These are phyloP conservation scores for Sedum album DNA, from an alignment of 164 flowering plant species.

Conservation along the genomic window DNA sequence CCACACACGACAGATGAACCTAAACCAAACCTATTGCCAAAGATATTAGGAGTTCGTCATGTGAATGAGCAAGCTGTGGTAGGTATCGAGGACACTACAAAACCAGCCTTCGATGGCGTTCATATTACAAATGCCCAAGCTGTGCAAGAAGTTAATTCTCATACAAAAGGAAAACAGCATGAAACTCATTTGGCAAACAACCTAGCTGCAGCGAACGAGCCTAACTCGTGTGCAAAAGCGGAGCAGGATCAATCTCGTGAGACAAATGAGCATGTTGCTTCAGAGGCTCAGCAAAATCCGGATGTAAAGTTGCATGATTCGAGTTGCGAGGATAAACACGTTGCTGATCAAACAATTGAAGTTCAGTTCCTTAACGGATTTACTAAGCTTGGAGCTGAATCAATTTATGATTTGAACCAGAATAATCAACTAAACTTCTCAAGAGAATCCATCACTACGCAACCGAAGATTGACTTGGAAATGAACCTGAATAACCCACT, in stretches of 20 bases:
- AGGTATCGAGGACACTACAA: not conserved
- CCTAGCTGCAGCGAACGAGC: not conserved
- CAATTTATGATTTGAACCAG: not conserved
- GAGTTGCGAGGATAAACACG: not conserved
- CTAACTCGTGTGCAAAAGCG: not conserved
- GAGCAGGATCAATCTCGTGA: not conserved
- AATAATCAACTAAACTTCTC: not conserved
- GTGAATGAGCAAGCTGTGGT: not conserved
- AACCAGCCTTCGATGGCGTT: not conserved
- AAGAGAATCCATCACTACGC: not conserved
- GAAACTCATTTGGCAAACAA: not conserved
- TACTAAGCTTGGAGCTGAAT: not conserved
- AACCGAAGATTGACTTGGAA: not conserved
- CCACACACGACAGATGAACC: conserved; percentile 8
- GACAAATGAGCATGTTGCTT: not conserved
- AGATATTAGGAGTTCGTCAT: not conserved
- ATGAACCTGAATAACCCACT: not conserved
- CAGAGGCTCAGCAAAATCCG: not conserved
- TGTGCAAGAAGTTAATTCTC: not conserved
- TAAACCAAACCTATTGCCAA: not conserved
- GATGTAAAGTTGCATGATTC: not conserved
- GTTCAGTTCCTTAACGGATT: not conserved
- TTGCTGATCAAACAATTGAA: not conserved
- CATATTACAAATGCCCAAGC: not conserved
- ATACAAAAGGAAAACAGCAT: not conserved